These are phyloP conservation scores for Abelmoschus esculentus DNA, from an alignment of 345 rosid species.

Conservation along the genomic window DNA sequence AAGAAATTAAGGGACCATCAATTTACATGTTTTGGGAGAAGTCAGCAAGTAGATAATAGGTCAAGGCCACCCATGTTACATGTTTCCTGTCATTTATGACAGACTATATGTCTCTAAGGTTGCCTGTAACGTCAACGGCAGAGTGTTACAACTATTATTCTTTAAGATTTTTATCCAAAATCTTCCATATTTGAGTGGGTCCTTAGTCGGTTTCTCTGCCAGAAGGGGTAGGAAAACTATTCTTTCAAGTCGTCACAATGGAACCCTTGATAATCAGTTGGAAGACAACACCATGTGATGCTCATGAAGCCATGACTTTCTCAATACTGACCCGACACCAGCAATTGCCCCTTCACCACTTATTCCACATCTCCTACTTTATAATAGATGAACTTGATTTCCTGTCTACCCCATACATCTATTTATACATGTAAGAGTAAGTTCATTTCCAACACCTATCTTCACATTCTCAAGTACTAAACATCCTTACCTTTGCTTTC, in stretches of 20 bases:
- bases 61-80: constrained; percentile 1
- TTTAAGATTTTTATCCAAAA: neutral
- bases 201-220: neutral
- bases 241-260: neutral
- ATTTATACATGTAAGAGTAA: neutral
- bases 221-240: neutral
- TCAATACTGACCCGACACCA: neutral
- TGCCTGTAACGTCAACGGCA: neutral
- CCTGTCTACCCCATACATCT: neutral
- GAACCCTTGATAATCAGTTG: neutral
- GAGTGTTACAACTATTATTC: neutral
- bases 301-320: neutral
- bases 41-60: neutral
- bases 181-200: neutral
- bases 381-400: neutral
- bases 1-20: too few relatives aligned
- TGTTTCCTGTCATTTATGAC: neutral
- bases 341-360: neutral
- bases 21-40: neutral
- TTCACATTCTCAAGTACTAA: constrained; percentile 1
- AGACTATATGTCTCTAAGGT: neutral
- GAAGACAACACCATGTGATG: constrained; percentile 4
- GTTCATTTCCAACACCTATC: neutral
- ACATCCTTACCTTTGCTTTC: neutral
- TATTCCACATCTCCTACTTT: neutral